Base-by-base conservation (phyloP, 352 stramenopile genomes). In the Pythium graminicola region DNA sequence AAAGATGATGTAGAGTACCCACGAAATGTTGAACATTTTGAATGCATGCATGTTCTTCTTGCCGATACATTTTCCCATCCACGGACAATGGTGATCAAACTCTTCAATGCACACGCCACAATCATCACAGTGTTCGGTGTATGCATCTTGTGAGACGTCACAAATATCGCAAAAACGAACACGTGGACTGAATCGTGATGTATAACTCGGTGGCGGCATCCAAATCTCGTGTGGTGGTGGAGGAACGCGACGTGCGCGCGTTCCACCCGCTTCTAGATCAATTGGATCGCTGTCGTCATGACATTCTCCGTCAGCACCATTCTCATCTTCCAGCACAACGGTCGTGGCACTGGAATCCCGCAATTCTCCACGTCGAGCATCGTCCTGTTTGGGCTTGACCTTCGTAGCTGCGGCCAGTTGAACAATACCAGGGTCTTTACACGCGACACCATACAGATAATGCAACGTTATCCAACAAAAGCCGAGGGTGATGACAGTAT, bases 31-130 rank as follows among this genome's bases (percentile, higher is more conserved):
- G 66, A 97, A 97, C 48, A 85, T 72, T 50, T 95, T 72, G 69
- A 97, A 97, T 31, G 79, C 77, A 46, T 74, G 73, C 62, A 96
- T 87, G 72, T 97, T 98, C 50, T 72, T 82, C 58, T 84, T 80
- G 16, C 89, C 91, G 60, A 98, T 97, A 61, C 87, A 97, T 45
- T 95, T 97, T 42, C 90, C 87, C 83, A 96, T 96, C 86, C 88
- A 97, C 28, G 91, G 89, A 69, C 89, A 97, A 59, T 98, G 88
- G 70, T 98, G 93, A 39, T 92, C 76, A 42, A 85, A 83, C 6
- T 76, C 78, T 61, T 81, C 85, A 24, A 97, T 78, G 57, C 93
- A 98, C 33, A 97, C 85, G 54, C 93, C 87, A 47, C 90, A 97
- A 50, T 97, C 88, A 10, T 95, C 77, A 73, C 93, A 98, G 67